Percentiles rank a stretch among this genome's conserved stretches.
These are phyloP conservation scores for Solanum rostratum DNA, from an alignment of 257 asterid genomes.

Conservation along the genomic window DNA sequence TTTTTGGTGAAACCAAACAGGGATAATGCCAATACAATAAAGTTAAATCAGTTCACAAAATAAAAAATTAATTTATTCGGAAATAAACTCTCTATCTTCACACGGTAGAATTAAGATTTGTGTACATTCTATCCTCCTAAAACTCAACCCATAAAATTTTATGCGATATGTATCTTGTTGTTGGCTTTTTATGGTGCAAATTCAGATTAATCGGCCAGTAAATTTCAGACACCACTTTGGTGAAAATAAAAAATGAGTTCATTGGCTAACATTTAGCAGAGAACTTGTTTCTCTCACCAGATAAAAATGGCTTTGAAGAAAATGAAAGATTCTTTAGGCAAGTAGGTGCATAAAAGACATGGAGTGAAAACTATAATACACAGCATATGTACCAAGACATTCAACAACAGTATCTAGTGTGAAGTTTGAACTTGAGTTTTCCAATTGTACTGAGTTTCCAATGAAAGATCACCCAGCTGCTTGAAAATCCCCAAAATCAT, in stretches of 20 bases:
- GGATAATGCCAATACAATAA: neutral
- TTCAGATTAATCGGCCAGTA: neutral
- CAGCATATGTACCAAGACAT: constrained; percentile 1
- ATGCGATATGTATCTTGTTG: too few species aligned
- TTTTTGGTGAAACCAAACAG: neutral
- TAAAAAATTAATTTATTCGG: neutral
- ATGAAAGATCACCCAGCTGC: constrained; percentile 48
- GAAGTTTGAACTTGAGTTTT: neutral
- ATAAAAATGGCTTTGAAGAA: neutral
- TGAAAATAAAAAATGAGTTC: neutral
- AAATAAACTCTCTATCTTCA: neutral
- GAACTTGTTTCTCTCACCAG: neutral
- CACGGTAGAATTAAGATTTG: neutral
- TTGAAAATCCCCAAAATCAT: constrained; percentile 97
- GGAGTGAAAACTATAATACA: neutral
- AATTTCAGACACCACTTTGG: neutral
- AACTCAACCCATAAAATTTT: neutral
- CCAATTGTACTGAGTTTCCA: neutral
- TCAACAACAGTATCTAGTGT: neutral
- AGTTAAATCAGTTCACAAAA: neutral
- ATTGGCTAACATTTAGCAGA: neutral
- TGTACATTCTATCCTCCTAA: neutral
- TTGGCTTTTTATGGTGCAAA: neutral
- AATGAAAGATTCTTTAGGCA: neutral
- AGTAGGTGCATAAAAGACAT: neutral